Percentiles rank a stretch among this genome's conserved stretches.
Evolutionary conservation across 1,284 basidiomycete genomes (phyloP).

Genomic region (Naganishia sp.): DNA sequence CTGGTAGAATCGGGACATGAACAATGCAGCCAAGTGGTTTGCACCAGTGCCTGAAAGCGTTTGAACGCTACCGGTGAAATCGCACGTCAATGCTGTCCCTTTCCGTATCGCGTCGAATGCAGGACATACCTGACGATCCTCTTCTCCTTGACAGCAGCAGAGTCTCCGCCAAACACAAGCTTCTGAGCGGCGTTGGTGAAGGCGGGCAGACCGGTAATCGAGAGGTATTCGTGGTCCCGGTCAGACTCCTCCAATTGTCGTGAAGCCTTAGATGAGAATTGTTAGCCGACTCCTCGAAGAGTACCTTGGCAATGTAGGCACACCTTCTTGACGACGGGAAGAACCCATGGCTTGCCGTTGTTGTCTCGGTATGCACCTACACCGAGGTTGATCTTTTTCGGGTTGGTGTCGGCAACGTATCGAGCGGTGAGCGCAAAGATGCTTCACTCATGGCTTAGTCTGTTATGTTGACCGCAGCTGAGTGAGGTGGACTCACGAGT

Average conservation of each 20-base stretch:
- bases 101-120: neutral
- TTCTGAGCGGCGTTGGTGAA: constrained; percentile 78
- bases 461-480: neutral
- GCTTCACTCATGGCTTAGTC: constrained; percentile 53
- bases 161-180: constrained; percentile 74
- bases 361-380: constrained; percentile 56
- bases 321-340: constrained; percentile 51
- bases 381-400: constrained; percentile 87
- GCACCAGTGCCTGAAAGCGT: constrained; percentile 95
- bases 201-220: constrained; percentile 81
- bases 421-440: constrained; percentile 91
- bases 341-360: constrained; percentile 54
- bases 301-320: neutral
- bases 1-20: constrained; percentile 78
- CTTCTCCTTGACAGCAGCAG: constrained; percentile 68
- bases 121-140: constrained; percentile 58
- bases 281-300: constrained; percentile 1
- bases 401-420: constrained; percentile 77
- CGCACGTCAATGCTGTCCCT: neutral
- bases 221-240: constrained; percentile 90
- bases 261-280: constrained; percentile 2
- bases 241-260: constrained; percentile 38
- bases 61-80: constrained; percentile 63
- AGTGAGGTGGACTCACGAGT: constrained; percentile 59
- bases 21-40: constrained; percentile 85